phyloP scores from a whole-genome alignment of 257 asterid species.

The Solanum corneliomulleri region DNA sequence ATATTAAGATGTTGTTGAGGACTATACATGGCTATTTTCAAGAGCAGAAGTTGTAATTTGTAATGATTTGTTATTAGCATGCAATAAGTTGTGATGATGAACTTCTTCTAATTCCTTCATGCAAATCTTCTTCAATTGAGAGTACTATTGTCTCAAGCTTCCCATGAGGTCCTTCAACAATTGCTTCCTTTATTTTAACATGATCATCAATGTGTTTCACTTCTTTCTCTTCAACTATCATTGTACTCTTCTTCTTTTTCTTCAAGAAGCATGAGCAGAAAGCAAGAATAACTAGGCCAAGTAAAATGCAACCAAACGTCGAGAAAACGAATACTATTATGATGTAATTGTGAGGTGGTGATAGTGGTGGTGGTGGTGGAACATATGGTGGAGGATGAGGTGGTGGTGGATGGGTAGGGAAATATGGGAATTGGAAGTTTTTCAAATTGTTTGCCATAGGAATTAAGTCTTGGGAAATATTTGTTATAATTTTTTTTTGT shows the following conservation, averaged over 20 bases:
- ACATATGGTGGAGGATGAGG: neutral
- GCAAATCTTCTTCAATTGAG: slow-evolving; percentile 23
- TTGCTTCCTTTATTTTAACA: slow-evolving; percentile 16
- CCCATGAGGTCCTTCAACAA: slow-evolving; percentile 22
- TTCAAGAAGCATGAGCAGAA: slow-evolving; percentile 12
- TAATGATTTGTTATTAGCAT: neutral
- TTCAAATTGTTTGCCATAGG: neutral
- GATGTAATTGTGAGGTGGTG: slow-evolving; percentile 5
- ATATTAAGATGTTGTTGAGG: neutral
- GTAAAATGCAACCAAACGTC: slow-evolving; percentile 10
- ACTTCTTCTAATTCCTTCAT: slow-evolving; percentile 5
- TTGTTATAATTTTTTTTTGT: neutral
- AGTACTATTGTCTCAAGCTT: slow-evolving; percentile 3
- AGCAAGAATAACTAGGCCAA: slow-evolving; percentile 8
- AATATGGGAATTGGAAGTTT: slow-evolving; percentile 2
- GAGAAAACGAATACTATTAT: slow-evolving; percentile 12
- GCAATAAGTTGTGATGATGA: neutral
- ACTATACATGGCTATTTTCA: slow-evolving; percentile 7
- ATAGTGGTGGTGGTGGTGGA: slow-evolving; percentile 13
- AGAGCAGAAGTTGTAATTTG: slow-evolving; percentile 9
- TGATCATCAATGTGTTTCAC: slow-evolving; percentile 18
- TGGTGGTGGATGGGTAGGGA: slow-evolving; percentile 4
- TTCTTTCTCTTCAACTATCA: neutral
- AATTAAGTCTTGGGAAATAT: neutral
- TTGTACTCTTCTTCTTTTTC: slow-evolving; percentile 17